These are phyloP conservation scores for Usnea hakonensis DNA, from an alignment of 495 filamentous ascomycete genomes.

Conservation along the genomic window DNA sequence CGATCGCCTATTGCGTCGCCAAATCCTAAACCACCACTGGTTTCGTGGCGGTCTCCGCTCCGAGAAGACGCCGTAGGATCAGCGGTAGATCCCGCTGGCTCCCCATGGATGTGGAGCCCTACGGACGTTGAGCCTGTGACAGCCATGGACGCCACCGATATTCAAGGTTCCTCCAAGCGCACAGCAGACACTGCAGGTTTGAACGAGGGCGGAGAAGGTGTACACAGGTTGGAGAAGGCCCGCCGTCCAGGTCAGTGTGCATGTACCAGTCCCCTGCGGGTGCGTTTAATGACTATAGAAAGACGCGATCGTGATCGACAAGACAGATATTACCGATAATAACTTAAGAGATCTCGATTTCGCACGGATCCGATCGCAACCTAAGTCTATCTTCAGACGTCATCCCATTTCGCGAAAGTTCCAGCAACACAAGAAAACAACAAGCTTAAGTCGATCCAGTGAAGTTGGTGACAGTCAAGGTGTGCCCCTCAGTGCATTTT, in stretches of 20 bases:
- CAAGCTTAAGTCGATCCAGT: conserved; percentile 13
- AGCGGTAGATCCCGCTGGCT: not conserved
- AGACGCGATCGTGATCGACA: conserved; percentile 4
- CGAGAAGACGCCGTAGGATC: not conserved
- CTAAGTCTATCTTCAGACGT: conserved; percentile 7
- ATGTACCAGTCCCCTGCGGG: not conserved
- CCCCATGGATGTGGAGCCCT: not conserved
- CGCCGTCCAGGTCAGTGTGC: not conserved
- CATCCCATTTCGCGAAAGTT: not conserved
- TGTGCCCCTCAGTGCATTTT: conserved; percentile 8
- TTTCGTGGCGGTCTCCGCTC: not conserved
- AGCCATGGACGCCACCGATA: not conserved
- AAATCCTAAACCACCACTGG: too few relatives aligned
- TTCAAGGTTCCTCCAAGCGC: too few relatives aligned
- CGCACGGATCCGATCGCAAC: conserved; percentile 1
- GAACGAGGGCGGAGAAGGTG: not conserved
- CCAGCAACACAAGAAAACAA: conserved; percentile 12
- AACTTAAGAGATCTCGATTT: conserved; percentile 1
- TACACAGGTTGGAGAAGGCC: not conserved
- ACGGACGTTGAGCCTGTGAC: not conserved
- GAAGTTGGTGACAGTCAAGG: conserved; percentile 12
- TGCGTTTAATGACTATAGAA: not conserved
- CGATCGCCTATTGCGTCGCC: too few relatives aligned
- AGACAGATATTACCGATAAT: conserved; percentile 6
- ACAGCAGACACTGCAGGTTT: too few relatives aligned